Conservation (phyloP, 2,329 filamentous ascomycete species). For the Aspergillus sp. region DNA sequence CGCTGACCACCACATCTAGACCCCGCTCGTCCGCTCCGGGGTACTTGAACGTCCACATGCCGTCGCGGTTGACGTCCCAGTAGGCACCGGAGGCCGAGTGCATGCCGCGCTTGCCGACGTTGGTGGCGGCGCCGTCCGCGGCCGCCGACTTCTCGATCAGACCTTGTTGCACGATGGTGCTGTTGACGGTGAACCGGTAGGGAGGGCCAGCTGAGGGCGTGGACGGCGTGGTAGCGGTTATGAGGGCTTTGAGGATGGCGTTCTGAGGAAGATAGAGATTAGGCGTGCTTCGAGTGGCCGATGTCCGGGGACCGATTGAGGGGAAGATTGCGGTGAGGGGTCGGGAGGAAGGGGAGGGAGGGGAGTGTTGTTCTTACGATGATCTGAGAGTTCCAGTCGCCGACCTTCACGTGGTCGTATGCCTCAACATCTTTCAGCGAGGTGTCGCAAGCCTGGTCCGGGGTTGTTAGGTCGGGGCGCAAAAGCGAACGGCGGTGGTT, state of each 20-base stretch:
- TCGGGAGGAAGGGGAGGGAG: not conserved
- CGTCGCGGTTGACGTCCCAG: slow-evolving; percentile 53
- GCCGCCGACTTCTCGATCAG: slow-evolving; percentile 56
- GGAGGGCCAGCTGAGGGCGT: slow-evolving; percentile 49
- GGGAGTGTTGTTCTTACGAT: slow-evolving; percentile 63
- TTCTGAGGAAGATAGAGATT: slow-evolving; percentile 28
- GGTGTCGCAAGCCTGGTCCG: slow-evolving; percentile 73
- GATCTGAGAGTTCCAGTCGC: slow-evolving; percentile 87
- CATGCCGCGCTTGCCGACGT: slow-evolving; percentile 75
- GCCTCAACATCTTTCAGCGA: slow-evolving; percentile 71
- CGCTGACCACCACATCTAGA: slow-evolving; percentile 49
- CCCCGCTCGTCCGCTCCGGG: slow-evolving; percentile 47
- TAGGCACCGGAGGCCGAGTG: slow-evolving; percentile 51
- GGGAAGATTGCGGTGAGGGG: not conserved
- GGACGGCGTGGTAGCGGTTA: slow-evolving; percentile 41
- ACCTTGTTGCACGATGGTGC: slow-evolving; percentile 92
- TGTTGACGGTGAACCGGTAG: slow-evolving; percentile 96
- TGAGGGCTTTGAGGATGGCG: slow-evolving; percentile 41
- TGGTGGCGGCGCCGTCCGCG: slow-evolving; percentile 57
- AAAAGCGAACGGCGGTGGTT: slow-evolving; percentile 4
- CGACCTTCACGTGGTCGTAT: slow-evolving; percentile 85
- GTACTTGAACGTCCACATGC: slow-evolving; percentile 55
- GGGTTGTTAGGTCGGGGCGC: slow-evolving; percentile 9
- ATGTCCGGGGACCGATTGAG: not conserved
- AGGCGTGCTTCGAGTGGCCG: not conserved